A percentile compares a stretch with the other conserved stretches of the same genome.
Evolutionary conservation across 148 eudicot genomes (phyloP).

Genomic region (Silene uniflora): DNA sequence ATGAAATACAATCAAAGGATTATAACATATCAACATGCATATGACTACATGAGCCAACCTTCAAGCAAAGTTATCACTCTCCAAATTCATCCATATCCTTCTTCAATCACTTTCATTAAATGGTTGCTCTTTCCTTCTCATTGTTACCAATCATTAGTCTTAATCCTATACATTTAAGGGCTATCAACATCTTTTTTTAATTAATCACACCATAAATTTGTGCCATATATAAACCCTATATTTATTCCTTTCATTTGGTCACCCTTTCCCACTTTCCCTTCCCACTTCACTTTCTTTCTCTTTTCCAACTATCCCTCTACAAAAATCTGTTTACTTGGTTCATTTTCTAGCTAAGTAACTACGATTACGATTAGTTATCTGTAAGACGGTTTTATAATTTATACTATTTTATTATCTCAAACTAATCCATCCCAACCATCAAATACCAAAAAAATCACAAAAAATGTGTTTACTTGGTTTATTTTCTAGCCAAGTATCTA

Average conservation of each 20-base stretch:
- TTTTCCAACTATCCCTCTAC: conserved; percentile 5
- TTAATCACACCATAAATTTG: background rate
- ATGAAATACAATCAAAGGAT: no score
- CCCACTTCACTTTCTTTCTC: conserved; percentile 4
- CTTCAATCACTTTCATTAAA: background rate
- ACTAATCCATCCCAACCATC: no score
- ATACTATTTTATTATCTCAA: no score
- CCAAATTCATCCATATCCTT: background rate
- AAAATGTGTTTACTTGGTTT: conserved; percentile 12
- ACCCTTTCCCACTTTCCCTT: background rate
- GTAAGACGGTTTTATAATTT: no score
- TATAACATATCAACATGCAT: background rate
- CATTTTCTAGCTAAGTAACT: background rate
- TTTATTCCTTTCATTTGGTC: background rate
- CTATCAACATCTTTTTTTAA: background rate
- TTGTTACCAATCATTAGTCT: background rate
- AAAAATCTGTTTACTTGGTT: conserved; percentile 15
- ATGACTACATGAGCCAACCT: background rate
- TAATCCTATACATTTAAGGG: background rate
- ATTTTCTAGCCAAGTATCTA: background rate
- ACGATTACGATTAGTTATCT: no score
- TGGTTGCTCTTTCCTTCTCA: conserved; percentile 1
- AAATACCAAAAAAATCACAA: background rate
- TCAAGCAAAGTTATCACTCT: background rate
- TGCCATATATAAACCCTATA: conserved; percentile 2